Evolutionary conservation across 2,329 filamentous ascomycete species (phyloP).

Genomic region (Ilyonectria mors-panacis): DNA sequence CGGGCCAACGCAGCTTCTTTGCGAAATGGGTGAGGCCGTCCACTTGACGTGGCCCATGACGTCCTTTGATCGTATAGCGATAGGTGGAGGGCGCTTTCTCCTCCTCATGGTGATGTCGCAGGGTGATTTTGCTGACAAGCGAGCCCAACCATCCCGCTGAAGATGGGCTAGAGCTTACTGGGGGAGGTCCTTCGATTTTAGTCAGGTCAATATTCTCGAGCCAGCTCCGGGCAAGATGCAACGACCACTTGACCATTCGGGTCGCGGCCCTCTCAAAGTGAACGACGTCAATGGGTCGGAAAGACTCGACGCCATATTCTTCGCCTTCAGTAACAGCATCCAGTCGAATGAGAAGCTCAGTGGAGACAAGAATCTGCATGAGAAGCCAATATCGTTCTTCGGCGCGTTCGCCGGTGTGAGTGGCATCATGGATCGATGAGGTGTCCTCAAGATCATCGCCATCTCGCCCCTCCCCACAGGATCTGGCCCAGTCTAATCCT

Average conservation of each 20-base stretch:
- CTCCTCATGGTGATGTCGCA: conserved; percentile 58
- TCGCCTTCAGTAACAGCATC: conserved; percentile 75
- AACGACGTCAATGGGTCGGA: conserved; percentile 70
- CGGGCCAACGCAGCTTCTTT: conserved; percentile 73
- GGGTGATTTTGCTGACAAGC: conserved; percentile 68
- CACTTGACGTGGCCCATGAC: conserved; percentile 71
- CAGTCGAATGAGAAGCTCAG: conserved; percentile 75
- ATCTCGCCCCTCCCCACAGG: conserved; percentile 72
- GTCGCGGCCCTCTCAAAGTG: conserved; percentile 75
- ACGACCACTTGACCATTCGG: conserved; percentile 75
- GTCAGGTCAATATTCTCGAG: conserved; percentile 77
- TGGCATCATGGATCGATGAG: conserved; percentile 65
- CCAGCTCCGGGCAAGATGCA: conserved; percentile 76
- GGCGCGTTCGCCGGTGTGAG: conserved; percentile 65
- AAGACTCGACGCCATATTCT: conserved; percentile 66
- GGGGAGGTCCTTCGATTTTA: conserved; percentile 54
- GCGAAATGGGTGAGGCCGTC: conserved; percentile 76
- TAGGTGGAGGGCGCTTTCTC: conserved; percentile 51
- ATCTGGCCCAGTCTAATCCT: conserved; percentile 80
- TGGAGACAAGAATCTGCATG: conserved; percentile 75
- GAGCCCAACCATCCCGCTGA: conserved; percentile 67
- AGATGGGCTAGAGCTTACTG: conserved; percentile 32
- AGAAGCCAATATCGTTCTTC: conserved; percentile 78
- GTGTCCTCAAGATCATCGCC: conserved; percentile 69
- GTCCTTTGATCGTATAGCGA: conserved; percentile 68